These are phyloP conservation scores for Cavenderia fasciculata DNA, from an alignment of 78 protist species.

Conservation along the genomic window DNA sequence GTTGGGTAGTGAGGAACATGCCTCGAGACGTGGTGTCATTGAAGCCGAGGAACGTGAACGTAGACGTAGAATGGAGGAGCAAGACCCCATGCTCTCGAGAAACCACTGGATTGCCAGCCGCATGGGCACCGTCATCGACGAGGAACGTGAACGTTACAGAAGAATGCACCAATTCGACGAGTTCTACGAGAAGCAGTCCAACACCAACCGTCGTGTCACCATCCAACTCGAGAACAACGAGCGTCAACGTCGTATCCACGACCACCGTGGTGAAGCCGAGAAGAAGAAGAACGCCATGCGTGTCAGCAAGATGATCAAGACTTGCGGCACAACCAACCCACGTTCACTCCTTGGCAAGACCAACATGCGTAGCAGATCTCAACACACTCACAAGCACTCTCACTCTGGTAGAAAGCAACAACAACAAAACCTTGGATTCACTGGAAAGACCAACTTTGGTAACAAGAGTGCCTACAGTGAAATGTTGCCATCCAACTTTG, in stretches of 20 bases:
- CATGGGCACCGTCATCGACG: slow-evolving; percentile 15
- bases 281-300: slow-evolving; percentile 26
- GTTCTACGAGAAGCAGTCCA: background rate
- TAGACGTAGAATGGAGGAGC: slow-evolving; percentile 72
- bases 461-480: too few species aligned
- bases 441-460: too few species aligned
- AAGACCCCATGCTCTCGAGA: slow-evolving; percentile 23
- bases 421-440: too few species aligned
- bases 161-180: background rate
- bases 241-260: slow-evolving; percentile 43
- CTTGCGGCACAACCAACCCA: background rate
- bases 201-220: background rate
- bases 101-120: background rate
- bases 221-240: slow-evolving; percentile 12
- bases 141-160: slow-evolving; percentile 5
- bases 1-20: slow-evolving; percentile 57
- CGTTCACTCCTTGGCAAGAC: too few species aligned
- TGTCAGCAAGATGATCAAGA: slow-evolving; percentile 1
- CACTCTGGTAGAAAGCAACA: too few species aligned
- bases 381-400: too few species aligned
- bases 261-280: slow-evolving; percentile 21
- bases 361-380: too few species aligned
- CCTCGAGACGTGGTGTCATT: background rate
- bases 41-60: slow-evolving; percentile 48
- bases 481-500: too few species aligned